Percentiles rank a stretch among this genome's conserved stretches.
phyloP scores from a whole-genome alignment of 2,329 filamentous ascomycete genomes.

The Capronia americana region DNA sequence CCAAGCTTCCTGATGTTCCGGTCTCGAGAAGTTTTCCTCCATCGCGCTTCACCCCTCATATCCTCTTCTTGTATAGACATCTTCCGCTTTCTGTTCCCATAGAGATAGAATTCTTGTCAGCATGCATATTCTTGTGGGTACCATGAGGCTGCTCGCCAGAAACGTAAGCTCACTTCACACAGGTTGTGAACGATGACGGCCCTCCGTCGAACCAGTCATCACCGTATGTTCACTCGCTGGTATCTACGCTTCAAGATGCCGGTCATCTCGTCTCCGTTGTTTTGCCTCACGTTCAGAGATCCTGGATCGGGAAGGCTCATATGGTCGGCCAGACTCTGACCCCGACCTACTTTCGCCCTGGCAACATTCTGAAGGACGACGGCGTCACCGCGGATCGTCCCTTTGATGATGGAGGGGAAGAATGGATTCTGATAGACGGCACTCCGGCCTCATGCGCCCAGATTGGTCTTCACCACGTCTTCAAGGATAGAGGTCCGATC shows the following conservation, averaged over 20 bases:
- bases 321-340: constrained; percentile 88
- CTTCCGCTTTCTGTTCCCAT: background rate
- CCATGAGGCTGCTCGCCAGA: constrained; percentile 15
- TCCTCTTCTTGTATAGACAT: constrained; percentile 1
- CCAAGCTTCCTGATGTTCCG: background rate
- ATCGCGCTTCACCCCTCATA: background rate
- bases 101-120: constrained; percentile 20
- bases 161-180: background rate
- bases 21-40: background rate
- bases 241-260: constrained; percentile 70
- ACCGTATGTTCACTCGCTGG: constrained; percentile 78
- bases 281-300: constrained; percentile 87
- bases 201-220: constrained; percentile 79
- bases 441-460: constrained; percentile 82
- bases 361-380: constrained; percentile 66
- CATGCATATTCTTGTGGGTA: constrained; percentile 60
- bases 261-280: constrained; percentile 91
- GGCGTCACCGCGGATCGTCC: constrained; percentile 71
- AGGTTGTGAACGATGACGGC: constrained; percentile 75
- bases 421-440: constrained; percentile 82
- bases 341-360: constrained; percentile 80
- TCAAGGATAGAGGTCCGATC: constrained; percentile 71
- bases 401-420: constrained; percentile 63
- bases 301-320: constrained; percentile 98
- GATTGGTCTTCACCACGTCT: constrained; percentile 81